Evolutionary conservation across 257 asterid species (phyloP).

Genomic region (Gardenia jasminoides): DNA sequence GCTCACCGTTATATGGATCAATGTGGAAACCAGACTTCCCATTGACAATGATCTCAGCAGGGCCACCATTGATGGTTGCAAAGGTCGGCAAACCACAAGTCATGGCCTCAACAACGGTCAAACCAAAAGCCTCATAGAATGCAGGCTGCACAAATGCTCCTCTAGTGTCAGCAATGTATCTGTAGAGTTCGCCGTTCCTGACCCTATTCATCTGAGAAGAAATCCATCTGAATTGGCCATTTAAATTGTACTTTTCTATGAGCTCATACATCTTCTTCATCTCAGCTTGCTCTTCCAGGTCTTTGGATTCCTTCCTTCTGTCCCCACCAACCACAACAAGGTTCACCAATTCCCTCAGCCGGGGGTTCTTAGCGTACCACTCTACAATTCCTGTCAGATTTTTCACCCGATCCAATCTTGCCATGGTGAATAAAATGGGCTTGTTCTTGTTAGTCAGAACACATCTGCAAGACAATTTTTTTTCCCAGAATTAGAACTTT

Average conservation of each 20-base stretch:
- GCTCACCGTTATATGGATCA: slow-evolving; percentile 83
- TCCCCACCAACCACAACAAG: slow-evolving; percentile 95
- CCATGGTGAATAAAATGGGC: slow-evolving; percentile 94
- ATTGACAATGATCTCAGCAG: slow-evolving; percentile 82
- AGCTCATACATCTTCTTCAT: slow-evolving; percentile 89
- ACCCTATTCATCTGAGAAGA: slow-evolving; percentile 98
- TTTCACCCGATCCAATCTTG: slow-evolving; percentile 84
- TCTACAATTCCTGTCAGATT: slow-evolving; percentile 89
- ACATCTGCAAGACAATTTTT: slow-evolving; percentile 38
- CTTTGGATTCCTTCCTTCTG: slow-evolving; percentile 84
- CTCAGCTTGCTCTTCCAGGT: slow-evolving; percentile 91
- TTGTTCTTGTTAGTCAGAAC: slow-evolving; percentile 77
- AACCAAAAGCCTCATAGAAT: slow-evolving; percentile 90
- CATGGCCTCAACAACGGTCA: slow-evolving; percentile 98
- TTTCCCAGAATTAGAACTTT: neutral
- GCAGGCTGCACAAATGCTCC: slow-evolving; percentile 97
- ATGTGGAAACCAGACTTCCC: slow-evolving; percentile 96
- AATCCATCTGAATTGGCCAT: slow-evolving; percentile 94
- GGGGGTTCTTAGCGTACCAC: slow-evolving; percentile 75
- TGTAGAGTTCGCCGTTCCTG: slow-evolving; percentile 91
- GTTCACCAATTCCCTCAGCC: slow-evolving; percentile 70
- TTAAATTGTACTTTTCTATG: slow-evolving; percentile 65
- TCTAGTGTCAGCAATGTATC: slow-evolving; percentile 72
- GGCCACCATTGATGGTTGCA: slow-evolving; percentile 86
- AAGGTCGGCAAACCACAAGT: slow-evolving; percentile 92